Percentiles rank a stretch among this genome's conserved stretches.
Conservation (phyloP, 768 basidiomycete genomes). For the Butyriboletus loyo region DNA sequence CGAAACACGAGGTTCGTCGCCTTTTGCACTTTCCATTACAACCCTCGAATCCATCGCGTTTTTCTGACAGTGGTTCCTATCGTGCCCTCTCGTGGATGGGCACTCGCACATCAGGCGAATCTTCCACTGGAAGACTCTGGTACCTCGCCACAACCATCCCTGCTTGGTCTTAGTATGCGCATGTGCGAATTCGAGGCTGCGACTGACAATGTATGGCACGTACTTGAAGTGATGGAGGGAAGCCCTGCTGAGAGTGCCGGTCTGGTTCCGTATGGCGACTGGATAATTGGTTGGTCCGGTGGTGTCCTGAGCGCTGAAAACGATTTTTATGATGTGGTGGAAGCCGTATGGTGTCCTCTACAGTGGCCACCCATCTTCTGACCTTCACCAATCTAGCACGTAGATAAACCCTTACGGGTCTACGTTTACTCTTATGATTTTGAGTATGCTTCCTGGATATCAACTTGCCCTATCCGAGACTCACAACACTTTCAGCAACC, state of each 20-base stretch:
- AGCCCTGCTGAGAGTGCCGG: conserved; percentile 96
- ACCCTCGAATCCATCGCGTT: not conserved
- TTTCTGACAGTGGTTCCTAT: conserved; percentile 69
- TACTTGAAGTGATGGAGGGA: conserved; percentile 93
- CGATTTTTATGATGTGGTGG: conserved; percentile 96
- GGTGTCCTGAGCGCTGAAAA: conserved; percentile 87
- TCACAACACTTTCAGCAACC: conserved; percentile 51
- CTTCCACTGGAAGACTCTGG: conserved; percentile 40
- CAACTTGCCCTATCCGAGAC: not conserved
- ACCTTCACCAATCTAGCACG: conserved; percentile 54
- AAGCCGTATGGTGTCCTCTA: conserved; percentile 56
- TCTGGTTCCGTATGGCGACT: conserved; percentile 84
- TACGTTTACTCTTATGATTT: conserved; percentile 98
- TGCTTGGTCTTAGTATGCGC: conserved; percentile 92
- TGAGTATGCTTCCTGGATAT: conserved; percentile 57
- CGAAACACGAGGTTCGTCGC: conserved; percentile 58
- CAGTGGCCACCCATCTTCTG: not conserved
- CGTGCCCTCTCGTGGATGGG: conserved; percentile 83
- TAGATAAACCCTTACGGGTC: conserved; percentile 89
- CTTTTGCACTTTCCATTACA: not conserved
- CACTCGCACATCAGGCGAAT: conserved; percentile 40
- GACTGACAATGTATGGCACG: conserved; percentile 96
- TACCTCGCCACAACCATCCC: conserved; percentile 64
- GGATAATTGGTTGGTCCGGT: conserved; percentile 89
- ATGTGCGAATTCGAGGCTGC: conserved; percentile 89